phyloP scores from a whole-genome alignment of 306 rosid species.

The Dryas alaskensis region DNA sequence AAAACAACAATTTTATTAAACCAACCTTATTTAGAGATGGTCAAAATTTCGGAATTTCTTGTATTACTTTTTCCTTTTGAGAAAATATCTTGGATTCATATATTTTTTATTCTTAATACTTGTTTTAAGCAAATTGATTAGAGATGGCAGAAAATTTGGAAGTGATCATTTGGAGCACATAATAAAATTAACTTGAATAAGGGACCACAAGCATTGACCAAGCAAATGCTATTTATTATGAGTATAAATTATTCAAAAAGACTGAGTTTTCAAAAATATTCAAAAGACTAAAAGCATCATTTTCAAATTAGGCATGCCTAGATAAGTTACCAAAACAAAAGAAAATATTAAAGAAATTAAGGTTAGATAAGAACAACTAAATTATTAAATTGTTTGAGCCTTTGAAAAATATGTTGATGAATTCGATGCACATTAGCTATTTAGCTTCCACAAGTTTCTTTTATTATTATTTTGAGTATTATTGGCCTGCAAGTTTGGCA shows the following conservation, averaged over 20 bases:
- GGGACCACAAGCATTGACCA: constrained; percentile 47
- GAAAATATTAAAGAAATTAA: constrained; percentile 28
- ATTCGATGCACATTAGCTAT: constrained; percentile 36
- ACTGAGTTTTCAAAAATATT: constrained; percentile 3
- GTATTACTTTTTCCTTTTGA: too few species aligned
- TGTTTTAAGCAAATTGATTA: constrained; percentile 16
- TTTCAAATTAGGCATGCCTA: constrained; percentile 19
- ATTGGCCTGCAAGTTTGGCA: constrained; percentile 34
- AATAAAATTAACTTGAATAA: constrained; percentile 17
- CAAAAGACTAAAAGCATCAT: constrained; percentile 34
- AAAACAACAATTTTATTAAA: too few species aligned
- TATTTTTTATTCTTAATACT: neutral
- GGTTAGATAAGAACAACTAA: constrained; percentile 43
- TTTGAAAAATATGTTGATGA: constrained; percentile 46
- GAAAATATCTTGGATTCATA: neutral
- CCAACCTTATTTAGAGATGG: too few species aligned
- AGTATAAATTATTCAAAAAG: constrained; percentile 19
- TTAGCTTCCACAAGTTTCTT: constrained; percentile 35
- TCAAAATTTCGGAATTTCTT: too few species aligned
- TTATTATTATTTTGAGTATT: constrained; percentile 16
- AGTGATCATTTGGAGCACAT: constrained; percentile 26
- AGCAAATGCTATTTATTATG: constrained; percentile 25
- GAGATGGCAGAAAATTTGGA: constrained; percentile 19
- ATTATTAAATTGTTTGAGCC: constrained; percentile 26
- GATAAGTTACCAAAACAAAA: constrained; percentile 29